phyloP scores from a whole-genome alignment of 805 yeast species.

The Ogataea pilisensis region DNA sequence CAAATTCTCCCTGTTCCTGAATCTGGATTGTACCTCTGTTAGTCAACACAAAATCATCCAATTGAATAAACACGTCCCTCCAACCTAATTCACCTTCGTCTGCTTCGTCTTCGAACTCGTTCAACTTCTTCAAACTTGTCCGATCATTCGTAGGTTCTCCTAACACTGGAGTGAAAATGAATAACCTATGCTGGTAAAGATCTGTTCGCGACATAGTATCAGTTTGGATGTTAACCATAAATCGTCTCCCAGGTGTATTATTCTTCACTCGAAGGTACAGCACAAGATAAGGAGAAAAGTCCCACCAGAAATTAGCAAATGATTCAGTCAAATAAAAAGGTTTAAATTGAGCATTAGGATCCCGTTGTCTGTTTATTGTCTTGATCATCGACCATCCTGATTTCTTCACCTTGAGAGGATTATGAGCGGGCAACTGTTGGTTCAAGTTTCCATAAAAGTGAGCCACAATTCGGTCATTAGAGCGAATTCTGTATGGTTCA shows the following conservation, averaged over 20 bases:
- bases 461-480: slow-evolving; percentile 43
- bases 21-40: slow-evolving; percentile 63
- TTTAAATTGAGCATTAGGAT: slow-evolving; percentile 36
- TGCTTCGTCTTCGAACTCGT: not conserved
- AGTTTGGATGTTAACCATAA: slow-evolving; percentile 76
- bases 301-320: slow-evolving; percentile 53
- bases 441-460: slow-evolving; percentile 67
- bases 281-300: slow-evolving; percentile 60
- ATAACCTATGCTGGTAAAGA: slow-evolving; percentile 76
- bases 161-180: slow-evolving; percentile 58
- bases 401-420: slow-evolving; percentile 54
- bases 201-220: slow-evolving; percentile 76
- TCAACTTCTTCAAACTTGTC: not conserved
- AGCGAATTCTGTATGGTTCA: slow-evolving; percentile 40
- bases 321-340: slow-evolving; percentile 34
- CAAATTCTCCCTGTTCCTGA: slow-evolving; percentile 54
- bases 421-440: slow-evolving; percentile 58
- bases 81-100: slow-evolving; percentile 37
- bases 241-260: slow-evolving; percentile 52
- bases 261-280: slow-evolving; percentile 70
- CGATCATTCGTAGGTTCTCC: not conserved
- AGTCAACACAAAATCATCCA: slow-evolving; percentile 76
- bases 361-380: slow-evolving; percentile 53
- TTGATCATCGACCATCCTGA: slow-evolving; percentile 82
- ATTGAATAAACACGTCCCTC: slow-evolving; percentile 79